These are phyloP conservation scores for Inga leiocalycina DNA, from an alignment of 306 rosid species.

Conservation along the genomic window DNA sequence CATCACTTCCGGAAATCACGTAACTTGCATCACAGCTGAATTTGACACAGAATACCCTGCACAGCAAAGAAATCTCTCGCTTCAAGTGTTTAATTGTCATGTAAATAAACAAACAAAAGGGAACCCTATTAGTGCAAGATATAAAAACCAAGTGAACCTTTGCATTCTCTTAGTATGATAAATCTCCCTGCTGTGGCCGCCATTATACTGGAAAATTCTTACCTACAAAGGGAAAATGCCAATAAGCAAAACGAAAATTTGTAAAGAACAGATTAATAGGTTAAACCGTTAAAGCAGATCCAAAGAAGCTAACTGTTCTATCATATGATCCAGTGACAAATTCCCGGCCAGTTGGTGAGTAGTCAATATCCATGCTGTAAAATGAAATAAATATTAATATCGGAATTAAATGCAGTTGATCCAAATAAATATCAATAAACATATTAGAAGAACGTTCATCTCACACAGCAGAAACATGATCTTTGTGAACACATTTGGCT, in stretches of 20 bases:
- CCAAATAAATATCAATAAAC: neutral
- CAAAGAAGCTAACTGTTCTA: conserved; percentile 78
- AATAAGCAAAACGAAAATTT: neutral
- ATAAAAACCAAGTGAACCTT: conserved; percentile 53
- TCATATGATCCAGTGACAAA: conserved; percentile 98
- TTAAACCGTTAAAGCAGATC: conserved; percentile 12
- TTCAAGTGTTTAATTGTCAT: conserved; percentile 1
- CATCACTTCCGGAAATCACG: conserved; percentile 95
- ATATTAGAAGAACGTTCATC: conserved; percentile 32
- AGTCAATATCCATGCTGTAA: conserved; percentile 92
- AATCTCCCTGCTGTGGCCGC: conserved; percentile 93
- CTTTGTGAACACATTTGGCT: conserved; percentile 88
- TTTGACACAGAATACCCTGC: conserved; percentile 92
- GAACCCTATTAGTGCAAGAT: neutral
- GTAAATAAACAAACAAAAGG: conserved; percentile 14
- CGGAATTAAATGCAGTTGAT: conserved; percentile 5
- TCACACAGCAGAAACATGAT: conserved; percentile 97
- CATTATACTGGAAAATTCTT: conserved; percentile 80
- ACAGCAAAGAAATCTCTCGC: conserved; percentile 12
- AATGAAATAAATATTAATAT: neutral
- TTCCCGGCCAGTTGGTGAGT: conserved; percentile 96
- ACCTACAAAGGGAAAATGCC: conserved; percentile 51
- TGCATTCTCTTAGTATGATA: conserved; percentile 97
- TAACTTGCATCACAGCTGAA: conserved; percentile 93
- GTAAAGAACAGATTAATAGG: neutral